Base-by-base conservation (phyloP, 164 flowering plant genomes). In the Umbilicus rupestris region DNA sequence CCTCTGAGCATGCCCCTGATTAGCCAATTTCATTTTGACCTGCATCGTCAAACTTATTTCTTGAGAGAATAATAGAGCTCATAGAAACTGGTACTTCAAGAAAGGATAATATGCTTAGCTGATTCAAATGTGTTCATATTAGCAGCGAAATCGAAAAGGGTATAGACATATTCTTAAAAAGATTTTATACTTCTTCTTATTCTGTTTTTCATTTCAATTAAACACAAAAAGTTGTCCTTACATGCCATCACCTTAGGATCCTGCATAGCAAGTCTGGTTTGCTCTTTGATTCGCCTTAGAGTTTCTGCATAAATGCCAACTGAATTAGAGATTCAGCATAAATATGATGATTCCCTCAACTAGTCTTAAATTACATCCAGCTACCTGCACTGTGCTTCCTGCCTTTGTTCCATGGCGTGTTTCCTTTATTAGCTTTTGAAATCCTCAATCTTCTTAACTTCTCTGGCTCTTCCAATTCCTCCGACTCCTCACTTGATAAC, bases 351-450 rank as follows among this genome's bases (percentile, higher is more conserved):
- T 16, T 50, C 8, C 20, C 7, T 9, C 20, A 50, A 16, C 8
- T 24, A 50, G 26, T 50, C 20, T 20, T 47, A 11, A 50, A 8
- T 19, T 11, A 50, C n/a, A 60, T 20, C 14, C 14, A 24, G n/a
- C 67, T 73, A 89, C 99, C 99, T 71, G 88, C 73, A 78, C 90
- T 91, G 71, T 94, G 99, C 75, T 94, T 94, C 80, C 83, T 85
- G 67, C 97, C 97, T 75, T 85, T 87, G 84, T 94, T 94, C 98
- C 98, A 94, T 28, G 98, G 93, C 5, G 80, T 81, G 42, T 84
- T 84, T 33, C 96, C 98, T 74, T 84, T 92, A 73, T 90, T 92
- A 65, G 97, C 97, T 77, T 85, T 85, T 19, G 98, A 90, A 64
- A 94, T 94, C 71, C 87, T 84, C 82, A 62, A 71, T 65, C 98